A percentile compares a stretch with the other conserved stretches of the same genome.
phyloP scores from a whole-genome alignment of 2,329 filamentous ascomycete species.

The Pseudocercospora fijiensis region DNA sequence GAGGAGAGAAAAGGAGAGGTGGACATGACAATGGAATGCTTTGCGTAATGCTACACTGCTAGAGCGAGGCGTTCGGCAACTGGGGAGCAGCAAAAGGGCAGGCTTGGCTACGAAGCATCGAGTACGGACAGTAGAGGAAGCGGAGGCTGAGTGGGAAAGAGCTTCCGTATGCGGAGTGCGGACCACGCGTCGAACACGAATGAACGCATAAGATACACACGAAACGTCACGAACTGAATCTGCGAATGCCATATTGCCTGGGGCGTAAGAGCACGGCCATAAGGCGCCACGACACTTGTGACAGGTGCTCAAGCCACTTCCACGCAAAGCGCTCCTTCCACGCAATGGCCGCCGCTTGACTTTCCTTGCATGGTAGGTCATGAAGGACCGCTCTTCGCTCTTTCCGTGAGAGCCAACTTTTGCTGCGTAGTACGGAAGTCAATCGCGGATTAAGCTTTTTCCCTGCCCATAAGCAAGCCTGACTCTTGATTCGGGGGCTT shows the following conservation, averaged over 20 bases:
- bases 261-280: background rate
- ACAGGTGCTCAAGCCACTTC: background rate
- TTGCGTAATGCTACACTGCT: background rate
- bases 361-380: background rate
- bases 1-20: background rate
- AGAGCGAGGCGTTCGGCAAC: background rate
- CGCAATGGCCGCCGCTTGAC: background rate
- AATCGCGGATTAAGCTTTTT: background rate
- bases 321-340: background rate
- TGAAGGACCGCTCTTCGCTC: background rate
- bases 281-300: background rate
- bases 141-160: background rate
- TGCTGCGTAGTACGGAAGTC: background rate
- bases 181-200: conserved; percentile 7
- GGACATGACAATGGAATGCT: background rate
- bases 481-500: no score
- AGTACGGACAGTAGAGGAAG: background rate
- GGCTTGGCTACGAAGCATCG: background rate
- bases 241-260: conserved; percentile 2
- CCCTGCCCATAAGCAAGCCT: background rate
- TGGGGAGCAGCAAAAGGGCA: background rate
- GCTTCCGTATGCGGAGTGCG: background rate
- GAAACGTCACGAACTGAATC: conserved; percentile 2
- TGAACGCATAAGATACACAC: conserved; percentile 2
- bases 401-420: conserved; percentile 2